These are phyloP conservation scores for Pholiota microspora DNA, from an alignment of 768 basidiomycete species.

Conservation along the genomic window DNA sequence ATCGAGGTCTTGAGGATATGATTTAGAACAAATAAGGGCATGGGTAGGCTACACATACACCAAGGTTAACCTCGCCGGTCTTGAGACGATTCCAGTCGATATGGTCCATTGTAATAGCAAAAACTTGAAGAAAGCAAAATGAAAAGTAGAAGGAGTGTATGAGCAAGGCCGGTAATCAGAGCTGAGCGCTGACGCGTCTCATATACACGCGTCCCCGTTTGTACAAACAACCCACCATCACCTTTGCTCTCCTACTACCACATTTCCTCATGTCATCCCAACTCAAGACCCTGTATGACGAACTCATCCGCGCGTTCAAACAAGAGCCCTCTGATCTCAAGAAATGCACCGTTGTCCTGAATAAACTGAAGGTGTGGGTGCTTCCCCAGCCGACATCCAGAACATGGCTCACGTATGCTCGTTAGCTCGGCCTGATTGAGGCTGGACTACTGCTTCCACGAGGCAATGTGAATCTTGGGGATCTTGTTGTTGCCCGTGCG, in stretches of 20 bases:
- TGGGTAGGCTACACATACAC: constrained; percentile 52
- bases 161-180: constrained; percentile 23
- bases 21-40: constrained; percentile 2
- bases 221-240: constrained; percentile 8
- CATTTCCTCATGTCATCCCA: constrained; percentile 40
- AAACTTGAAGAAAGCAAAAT: constrained; percentile 15
- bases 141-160: constrained; percentile 12
- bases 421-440: constrained; percentile 76
- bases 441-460: constrained; percentile 76
- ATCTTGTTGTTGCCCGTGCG: constrained; percentile 75
- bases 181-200: constrained; percentile 54
- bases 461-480: constrained; percentile 56
- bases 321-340: constrained; percentile 66
- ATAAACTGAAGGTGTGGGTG: constrained; percentile 68
- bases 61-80: constrained; percentile 94
- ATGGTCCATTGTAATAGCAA: constrained; percentile 46
- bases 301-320: constrained; percentile 66
- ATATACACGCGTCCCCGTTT: constrained; percentile 35
- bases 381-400: neutral
- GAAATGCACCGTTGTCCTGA: constrained; percentile 59
- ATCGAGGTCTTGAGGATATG: constrained; percentile 77
- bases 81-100: constrained; percentile 89
- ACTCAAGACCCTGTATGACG: constrained; percentile 60
- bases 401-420: neutral
- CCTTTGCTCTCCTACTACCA: constrained; percentile 13